phyloP scores from a whole-genome alignment of 2,329 filamentous ascomycete species.

The Claviceps sp. region DNA sequence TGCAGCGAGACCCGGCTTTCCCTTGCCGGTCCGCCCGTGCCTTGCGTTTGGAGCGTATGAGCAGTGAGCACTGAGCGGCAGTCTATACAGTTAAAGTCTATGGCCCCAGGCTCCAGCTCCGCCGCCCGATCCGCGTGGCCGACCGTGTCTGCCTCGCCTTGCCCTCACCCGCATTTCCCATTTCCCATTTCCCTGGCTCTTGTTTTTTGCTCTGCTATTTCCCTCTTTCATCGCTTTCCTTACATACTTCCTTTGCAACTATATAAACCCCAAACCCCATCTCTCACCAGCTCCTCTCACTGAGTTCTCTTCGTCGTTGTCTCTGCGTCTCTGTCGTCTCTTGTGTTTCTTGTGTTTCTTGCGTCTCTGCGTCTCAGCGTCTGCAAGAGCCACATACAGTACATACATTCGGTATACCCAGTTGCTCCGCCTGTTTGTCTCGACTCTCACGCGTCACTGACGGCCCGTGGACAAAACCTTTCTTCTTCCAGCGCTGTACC shows the following conservation, averaged over 20 bases:
- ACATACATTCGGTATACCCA: background rate
- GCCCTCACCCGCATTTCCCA: slow-evolving; percentile 3
- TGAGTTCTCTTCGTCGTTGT: background rate
- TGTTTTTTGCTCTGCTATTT: background rate
- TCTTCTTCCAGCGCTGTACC: slow-evolving; percentile 4
- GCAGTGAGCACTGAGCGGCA: too few species aligned
- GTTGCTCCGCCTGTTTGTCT: background rate
- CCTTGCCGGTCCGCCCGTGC: slow-evolving; percentile 7
- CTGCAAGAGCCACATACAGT: background rate
- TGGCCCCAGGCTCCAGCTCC: slow-evolving; percentile 4
- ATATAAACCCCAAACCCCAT: background rate
- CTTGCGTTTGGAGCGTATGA: slow-evolving; percentile 1
- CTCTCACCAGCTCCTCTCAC: background rate
- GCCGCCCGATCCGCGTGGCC: background rate
- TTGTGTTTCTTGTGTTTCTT: too few species aligned
- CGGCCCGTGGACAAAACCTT: background rate
- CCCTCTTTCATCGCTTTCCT: background rate
- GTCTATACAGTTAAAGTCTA: too few species aligned
- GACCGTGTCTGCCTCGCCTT: slow-evolving; percentile 6
- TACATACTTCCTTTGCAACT: too few species aligned
- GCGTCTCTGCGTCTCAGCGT: too few species aligned
- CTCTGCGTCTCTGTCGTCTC: background rate
- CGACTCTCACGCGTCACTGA: slow-evolving; percentile 3
- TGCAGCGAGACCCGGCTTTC: slow-evolving; percentile 2
- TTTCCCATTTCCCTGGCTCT: background rate